Percentiles rank a stretch among this genome's conserved stretches.
Evolutionary conservation across 371 early-diverging fungal genomes (phyloP).

Genomic region (Mortierella sp.): DNA sequence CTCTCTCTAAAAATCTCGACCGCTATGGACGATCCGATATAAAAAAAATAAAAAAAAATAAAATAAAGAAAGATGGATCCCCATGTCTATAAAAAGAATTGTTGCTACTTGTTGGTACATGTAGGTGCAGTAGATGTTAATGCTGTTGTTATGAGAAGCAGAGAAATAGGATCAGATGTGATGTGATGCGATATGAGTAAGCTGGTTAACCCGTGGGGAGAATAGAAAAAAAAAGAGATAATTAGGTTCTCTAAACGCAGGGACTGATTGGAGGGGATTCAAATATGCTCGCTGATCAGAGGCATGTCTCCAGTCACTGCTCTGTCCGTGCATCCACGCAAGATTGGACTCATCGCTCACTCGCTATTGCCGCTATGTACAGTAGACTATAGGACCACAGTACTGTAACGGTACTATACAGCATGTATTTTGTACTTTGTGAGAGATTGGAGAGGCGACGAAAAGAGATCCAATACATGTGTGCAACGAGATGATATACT

Average conservation of each 20-base stretch:
- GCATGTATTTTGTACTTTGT: neutral
- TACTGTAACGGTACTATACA: neutral
- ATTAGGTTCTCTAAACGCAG: slow-evolving; percentile 6
- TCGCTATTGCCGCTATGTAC: neutral
- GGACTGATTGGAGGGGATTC: slow-evolving; percentile 29
- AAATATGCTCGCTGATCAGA: slow-evolving; percentile 2
- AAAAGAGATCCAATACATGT: neutral
- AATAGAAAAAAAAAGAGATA: neutral
- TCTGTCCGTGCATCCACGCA: slow-evolving; percentile 7
- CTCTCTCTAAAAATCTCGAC: too few relatives aligned
- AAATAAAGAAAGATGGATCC: too few relatives aligned
- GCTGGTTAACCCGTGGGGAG: too few relatives aligned
- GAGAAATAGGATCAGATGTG: too few relatives aligned
- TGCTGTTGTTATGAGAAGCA: too few relatives aligned
- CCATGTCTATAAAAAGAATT: too few relatives aligned
- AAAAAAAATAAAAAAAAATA: too few relatives aligned
- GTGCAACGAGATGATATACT: neutral
- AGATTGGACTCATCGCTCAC: slow-evolving; percentile 10
- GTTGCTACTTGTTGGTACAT: too few relatives aligned
- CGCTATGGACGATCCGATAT: too few relatives aligned
- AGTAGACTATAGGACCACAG: neutral
- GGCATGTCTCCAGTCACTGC: neutral
- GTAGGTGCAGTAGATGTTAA: too few relatives aligned
- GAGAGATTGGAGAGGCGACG: neutral
- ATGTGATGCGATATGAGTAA: too few relatives aligned